Conservation (phyloP, 352 stramenopile species). For the Phytophthora syringae region DNA sequence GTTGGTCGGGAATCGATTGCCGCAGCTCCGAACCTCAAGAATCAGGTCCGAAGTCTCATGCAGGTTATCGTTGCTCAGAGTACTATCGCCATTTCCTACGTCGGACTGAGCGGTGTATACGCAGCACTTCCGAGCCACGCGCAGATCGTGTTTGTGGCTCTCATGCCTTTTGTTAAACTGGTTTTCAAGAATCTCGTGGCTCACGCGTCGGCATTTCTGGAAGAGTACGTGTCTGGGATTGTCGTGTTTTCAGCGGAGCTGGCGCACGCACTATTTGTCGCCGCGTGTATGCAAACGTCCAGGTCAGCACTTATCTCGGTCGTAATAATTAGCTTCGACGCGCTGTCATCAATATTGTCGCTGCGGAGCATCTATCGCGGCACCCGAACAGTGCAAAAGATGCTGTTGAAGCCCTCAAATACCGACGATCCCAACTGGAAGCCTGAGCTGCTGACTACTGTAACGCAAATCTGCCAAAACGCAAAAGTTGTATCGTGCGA, state of each 20-base stretch:
- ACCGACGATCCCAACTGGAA: not conserved
- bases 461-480: not conserved
- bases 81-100: not conserved
- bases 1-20: slow-evolving; percentile 1
- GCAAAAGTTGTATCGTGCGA: not conserved
- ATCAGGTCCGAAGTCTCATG: not conserved
- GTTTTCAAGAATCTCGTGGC: not conserved
- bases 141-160: not conserved
- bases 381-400: not conserved
- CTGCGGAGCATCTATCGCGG: not conserved
- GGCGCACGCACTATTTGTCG: not conserved
- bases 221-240: not conserved
- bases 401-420: not conserved
- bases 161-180: not conserved
- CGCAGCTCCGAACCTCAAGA: not conserved
- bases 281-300: not conserved
- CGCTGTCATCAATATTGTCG: not conserved
- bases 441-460: not conserved
- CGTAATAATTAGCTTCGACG: not conserved
- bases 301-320: not conserved
- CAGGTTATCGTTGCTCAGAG: slow-evolving; percentile 1
- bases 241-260: not conserved
- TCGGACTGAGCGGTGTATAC: not conserved
- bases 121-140: not conserved
- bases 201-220: not conserved